Base-by-base conservation (phyloP, 2,329 filamentous ascomycete genomes). In the Clonostachys solani region DNA sequence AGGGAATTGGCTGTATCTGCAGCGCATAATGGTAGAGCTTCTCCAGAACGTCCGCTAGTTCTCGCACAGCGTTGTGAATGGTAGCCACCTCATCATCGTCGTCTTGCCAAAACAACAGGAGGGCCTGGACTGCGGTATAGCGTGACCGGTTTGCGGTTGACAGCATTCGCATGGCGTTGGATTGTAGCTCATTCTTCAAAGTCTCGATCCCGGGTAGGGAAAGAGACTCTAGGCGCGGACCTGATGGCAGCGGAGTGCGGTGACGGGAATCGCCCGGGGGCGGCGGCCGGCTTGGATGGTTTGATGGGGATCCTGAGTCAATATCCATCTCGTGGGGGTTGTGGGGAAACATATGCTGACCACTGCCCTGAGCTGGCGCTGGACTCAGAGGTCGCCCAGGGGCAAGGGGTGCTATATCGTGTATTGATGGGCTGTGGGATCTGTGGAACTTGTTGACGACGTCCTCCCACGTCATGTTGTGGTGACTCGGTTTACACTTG, bases 381-480 rank as follows among this genome's bases (percentile, higher is more conserved):
- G 75, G 73, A 54, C 75, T 80, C 50, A 78, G 64, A 15, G 69
- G 71, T 34, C 69, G 66, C 48, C 65, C 72, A 44, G 64, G 61
- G 34, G 68, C 52, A 17, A 65, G 64, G 33, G 72, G 68, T 33
- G 71, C 67, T 41, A 78, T 72, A 19, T 79, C 75, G 49, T 74
- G 74, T 42, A 77, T 65, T 29, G 61, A 64, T 33, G 77, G 75
- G 53, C 77, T 80, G 47, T 75, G 70, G 38, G 74, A 72, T 48
- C 73, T 70, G 61, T 70, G 65, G 47, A 78, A 81, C 54, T 80
- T 81, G 55, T 65, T 67, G 42, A 75, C 68, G 15, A 78, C 74
- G 51, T 81, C 77, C 58, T 81, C 77, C 78, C 78, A 83, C 12
- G 75, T 80, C 76, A 81, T 77, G 53, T 75, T 75, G 53, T 81